Conservation (phyloP, 768 basidiomycete species). For the Phlebiopsis flavidoalba region DNA sequence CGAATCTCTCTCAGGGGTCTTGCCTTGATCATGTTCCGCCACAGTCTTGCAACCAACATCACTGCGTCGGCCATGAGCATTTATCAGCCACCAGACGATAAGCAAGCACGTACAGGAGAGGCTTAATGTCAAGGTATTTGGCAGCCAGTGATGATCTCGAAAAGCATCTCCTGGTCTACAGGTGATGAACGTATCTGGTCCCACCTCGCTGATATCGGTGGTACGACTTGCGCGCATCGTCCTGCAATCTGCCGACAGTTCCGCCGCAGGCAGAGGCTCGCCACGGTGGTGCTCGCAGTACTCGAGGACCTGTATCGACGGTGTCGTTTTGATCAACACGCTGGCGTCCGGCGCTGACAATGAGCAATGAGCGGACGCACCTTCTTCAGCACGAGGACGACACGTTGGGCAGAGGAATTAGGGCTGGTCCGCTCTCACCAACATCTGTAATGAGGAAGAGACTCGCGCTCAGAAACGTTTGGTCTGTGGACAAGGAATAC, state of each 20-base stretch:
- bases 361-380: conserved; percentile 33
- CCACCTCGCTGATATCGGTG: conserved; percentile 99
- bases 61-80: conserved; percentile 32
- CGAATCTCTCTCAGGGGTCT: conserved; percentile 99
- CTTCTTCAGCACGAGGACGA: conserved; percentile 91
- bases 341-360: not conserved
- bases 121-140: conserved; percentile 99
- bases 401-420: conserved; percentile 94
- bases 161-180: conserved; percentile 99
- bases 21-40: conserved; percentile 99
- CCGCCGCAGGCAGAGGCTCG: conserved; percentile 88
- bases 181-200: conserved; percentile 97
- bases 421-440: conserved; percentile 86
- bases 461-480: not conserved
- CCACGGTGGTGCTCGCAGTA: conserved; percentile 99
- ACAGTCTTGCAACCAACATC: conserved; percentile 99
- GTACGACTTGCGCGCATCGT: conserved; percentile 92
- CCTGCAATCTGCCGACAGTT: conserved; percentile 76
- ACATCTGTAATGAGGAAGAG: conserved; percentile 70
- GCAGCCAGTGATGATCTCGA: conserved; percentile 99
- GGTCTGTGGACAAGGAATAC: not conserved
- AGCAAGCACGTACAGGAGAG: conserved; percentile 71
- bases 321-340: conserved; percentile 3
- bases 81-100: not conserved
- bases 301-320: conserved; percentile 78